These are phyloP conservation scores for Odontarrhena argentea DNA, from an alignment of 345 rosid genomes.

Conservation along the genomic window DNA sequence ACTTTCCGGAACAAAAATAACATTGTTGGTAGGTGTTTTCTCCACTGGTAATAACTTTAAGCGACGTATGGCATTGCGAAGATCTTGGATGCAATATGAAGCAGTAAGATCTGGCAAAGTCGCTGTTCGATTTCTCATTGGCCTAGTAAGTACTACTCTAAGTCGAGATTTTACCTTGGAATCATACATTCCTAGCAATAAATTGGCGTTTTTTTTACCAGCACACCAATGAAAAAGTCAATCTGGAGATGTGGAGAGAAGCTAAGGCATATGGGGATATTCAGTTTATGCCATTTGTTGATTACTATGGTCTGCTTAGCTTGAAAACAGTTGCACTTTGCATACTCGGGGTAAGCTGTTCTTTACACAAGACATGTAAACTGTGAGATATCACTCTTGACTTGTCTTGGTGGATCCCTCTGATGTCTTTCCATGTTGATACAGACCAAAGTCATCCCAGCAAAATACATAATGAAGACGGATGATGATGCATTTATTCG, in stretches of 20 bases:
- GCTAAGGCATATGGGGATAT: slow-evolving; percentile 79
- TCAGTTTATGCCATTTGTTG: slow-evolving; percentile 92
- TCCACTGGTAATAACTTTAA: slow-evolving; percentile 89
- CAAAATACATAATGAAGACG: slow-evolving; percentile 88
- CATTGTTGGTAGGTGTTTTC: slow-evolving; percentile 79
- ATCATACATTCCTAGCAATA: slow-evolving; percentile 15
- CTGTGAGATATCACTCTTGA: slow-evolving; percentile 5
- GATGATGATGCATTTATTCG: slow-evolving; percentile 95
- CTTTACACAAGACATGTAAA: slow-evolving; percentile 19
- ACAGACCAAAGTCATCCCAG: slow-evolving; percentile 81
- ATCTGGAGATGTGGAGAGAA: slow-evolving; percentile 87
- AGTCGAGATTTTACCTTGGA: slow-evolving; percentile 6
- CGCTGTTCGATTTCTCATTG: slow-evolving; percentile 85
- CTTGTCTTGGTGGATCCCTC: neutral
- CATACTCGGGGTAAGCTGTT: slow-evolving; percentile 71
- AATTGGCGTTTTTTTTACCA: slow-evolving; percentile 38
- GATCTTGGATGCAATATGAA: slow-evolving; percentile 88
- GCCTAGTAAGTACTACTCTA: slow-evolving; percentile 66
- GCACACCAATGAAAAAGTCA: slow-evolving; percentile 75
- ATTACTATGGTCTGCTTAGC: slow-evolving; percentile 81
- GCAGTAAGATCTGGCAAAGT: slow-evolving; percentile 72
- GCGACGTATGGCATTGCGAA: slow-evolving; percentile 89
- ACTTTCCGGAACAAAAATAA: slow-evolving; percentile 48
- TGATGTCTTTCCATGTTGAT: slow-evolving; percentile 27
- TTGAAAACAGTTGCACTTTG: slow-evolving; percentile 82